Evolutionary conservation across 1,139 yeast genomes (phyloP).

Genomic region (Geotrichum candidum): DNA sequence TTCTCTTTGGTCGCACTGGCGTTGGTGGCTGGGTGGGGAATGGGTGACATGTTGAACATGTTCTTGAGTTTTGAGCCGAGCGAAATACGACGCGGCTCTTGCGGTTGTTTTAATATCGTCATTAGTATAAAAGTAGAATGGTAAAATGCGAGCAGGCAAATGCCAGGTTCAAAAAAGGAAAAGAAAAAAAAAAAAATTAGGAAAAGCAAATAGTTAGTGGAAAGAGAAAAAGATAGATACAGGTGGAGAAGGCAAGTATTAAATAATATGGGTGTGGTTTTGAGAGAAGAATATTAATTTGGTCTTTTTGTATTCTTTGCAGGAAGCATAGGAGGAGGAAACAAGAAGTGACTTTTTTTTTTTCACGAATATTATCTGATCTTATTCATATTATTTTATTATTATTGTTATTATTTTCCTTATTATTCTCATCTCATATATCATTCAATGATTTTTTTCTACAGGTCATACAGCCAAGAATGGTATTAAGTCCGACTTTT

Average conservation of each 20-base stretch:
- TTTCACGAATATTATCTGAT: too few species aligned
- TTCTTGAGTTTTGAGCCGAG: conserved; percentile 25
- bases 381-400: too few species aligned
- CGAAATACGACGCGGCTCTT: conserved; percentile 14
- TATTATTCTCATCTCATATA: too few species aligned
- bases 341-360: too few species aligned
- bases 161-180: background rate
- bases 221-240: conserved; percentile 1
- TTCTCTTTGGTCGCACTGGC: background rate
- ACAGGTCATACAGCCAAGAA: too few species aligned
- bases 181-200: background rate
- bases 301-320: background rate
- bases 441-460: too few species aligned
- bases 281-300: background rate
- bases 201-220: background rate
- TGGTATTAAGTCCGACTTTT: too few species aligned
- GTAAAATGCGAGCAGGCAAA: background rate
- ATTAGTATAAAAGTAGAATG: background rate
- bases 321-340: background rate
- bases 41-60: conserved; percentile 17
- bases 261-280: background rate
- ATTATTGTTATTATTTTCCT: too few species aligned
- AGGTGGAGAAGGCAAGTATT: background rate
- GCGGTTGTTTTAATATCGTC: background rate
- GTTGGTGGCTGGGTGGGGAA: background rate